Percentiles rank a stretch among this genome's conserved stretches.
Conservation (phyloP, 441 rosid genomes). For the Euphorbia schlechtendalii region DNA sequence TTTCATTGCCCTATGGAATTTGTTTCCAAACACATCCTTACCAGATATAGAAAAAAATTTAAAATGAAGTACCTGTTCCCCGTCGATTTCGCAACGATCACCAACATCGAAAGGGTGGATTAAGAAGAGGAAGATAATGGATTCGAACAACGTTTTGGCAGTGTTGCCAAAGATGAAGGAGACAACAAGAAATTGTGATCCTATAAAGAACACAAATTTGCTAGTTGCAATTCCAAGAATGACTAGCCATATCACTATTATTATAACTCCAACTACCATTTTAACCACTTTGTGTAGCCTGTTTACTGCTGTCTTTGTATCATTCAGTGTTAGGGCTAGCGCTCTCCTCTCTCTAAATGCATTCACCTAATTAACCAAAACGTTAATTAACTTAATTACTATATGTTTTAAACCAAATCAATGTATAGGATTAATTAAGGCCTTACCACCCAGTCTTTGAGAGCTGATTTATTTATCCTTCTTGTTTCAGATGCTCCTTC, state of each 20-base stretch:
- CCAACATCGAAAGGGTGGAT: too few species aligned
- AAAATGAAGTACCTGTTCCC: constrained; percentile 38
- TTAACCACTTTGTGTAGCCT: constrained; percentile 60
- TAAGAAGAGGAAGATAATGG: constrained; percentile 67
- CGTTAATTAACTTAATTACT: too few species aligned
- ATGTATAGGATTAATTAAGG: too few species aligned
- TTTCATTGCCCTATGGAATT: too few species aligned
- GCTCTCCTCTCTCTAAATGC: constrained; percentile 81
- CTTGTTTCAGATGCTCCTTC: constrained; percentile 54
- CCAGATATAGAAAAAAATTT: neutral
- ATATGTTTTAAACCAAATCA: too few species aligned
- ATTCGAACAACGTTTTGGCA: constrained; percentile 60
- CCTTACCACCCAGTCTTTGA: constrained; percentile 87
- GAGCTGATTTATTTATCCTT: constrained; percentile 55
- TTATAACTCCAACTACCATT: constrained; percentile 30
- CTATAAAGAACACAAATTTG: constrained; percentile 33
- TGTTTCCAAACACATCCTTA: too few species aligned
- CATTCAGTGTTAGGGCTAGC: constrained; percentile 75
- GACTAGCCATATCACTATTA: constrained; percentile 50
- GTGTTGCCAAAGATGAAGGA: constrained; percentile 81
- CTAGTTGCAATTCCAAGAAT: constrained; percentile 58
- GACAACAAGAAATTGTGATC: constrained; percentile 63
- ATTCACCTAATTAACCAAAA: too few species aligned
- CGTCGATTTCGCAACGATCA: constrained; percentile 62
- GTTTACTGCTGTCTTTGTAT: constrained; percentile 79